Evolutionary conservation across 148 eudicot genomes (phyloP), one percentile per base, ranked within the genome.

Genomic region (Polygonum aviculare): DNA sequence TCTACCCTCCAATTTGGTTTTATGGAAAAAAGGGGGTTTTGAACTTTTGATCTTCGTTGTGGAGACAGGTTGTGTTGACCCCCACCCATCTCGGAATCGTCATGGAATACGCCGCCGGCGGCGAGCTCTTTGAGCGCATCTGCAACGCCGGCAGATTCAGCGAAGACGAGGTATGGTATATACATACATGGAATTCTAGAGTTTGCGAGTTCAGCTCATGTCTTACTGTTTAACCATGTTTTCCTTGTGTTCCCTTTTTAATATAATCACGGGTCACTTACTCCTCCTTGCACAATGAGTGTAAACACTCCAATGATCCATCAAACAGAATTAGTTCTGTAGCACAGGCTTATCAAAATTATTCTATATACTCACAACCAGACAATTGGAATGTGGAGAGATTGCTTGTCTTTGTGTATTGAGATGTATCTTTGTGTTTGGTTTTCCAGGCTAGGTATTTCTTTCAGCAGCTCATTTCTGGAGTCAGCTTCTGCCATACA

Each of bases 91-190:
- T 90, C 76, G 95, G 83, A 2, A 90, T 90, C 40, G 92, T 90
- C 59, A 90, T 90, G 95, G 95, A 90, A 78, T 90, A 88, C 75
- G 95, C 95, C 69, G 84, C 95, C 16, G 95, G 95, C 69, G 95
- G 95, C 16, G 95, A 90, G 80, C 85, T 90, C 11, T 90, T 90
- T 60, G 90, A 90, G 12, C 85, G 92, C 4, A 90, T 90, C 40
- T 90, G 95, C 78, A 81, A 72, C 48, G 92, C 90, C 7, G 89
- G 90, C 55, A 80, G 95, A 70, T 90, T 90, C 71, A 90, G 92
- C 63, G 95, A 90, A 67, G 85, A 87, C 78, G 94, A 90, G 90
- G 94, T 85, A 26, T 26, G 31, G 31, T 26, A 26, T 26, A 26
- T 26, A 26, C 31, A 0, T n/a, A n/a, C 19, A n/a, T 54, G 60